Conservation (phyloP, 106 monocot species). For the Vanilla planifolia region DNA sequence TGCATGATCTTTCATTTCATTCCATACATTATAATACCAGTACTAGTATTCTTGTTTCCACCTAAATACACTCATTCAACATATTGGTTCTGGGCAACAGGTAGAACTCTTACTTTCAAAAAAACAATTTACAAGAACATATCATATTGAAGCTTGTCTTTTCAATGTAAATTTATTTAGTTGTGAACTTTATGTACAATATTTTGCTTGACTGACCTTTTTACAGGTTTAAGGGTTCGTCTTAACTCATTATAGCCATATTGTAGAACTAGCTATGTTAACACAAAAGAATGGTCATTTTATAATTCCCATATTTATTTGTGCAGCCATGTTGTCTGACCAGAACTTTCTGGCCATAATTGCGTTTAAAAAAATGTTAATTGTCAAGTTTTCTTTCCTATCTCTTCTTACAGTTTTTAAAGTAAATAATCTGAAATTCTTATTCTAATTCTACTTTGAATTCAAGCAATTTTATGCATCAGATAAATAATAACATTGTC, state of each 20-base stretch:
- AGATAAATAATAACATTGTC: no score
- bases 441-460: no score
- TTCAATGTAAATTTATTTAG: neutral
- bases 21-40: constrained; percentile 62
- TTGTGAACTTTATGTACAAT: neutral
- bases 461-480: no score
- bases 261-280: no score
- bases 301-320: no score
- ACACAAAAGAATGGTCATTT: no score
- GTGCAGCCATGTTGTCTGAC: no score
- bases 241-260: neutral
- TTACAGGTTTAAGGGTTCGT: neutral
- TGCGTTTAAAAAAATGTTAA: no score
- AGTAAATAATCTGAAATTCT: no score
- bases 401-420: no score
- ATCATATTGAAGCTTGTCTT: neutral
- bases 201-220: neutral
- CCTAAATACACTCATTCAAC: constrained; percentile 84
- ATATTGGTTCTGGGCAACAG: constrained; percentile 81
- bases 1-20: constrained; percentile 57
- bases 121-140: neutral
- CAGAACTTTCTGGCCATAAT: no score
- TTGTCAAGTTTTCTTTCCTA: no score
- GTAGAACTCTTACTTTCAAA: constrained; percentile 18
- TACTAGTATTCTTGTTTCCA: constrained; percentile 53